Conservation (phyloP, 139 green algal genomes). For the Chlamydomonas eustigma region DNA sequence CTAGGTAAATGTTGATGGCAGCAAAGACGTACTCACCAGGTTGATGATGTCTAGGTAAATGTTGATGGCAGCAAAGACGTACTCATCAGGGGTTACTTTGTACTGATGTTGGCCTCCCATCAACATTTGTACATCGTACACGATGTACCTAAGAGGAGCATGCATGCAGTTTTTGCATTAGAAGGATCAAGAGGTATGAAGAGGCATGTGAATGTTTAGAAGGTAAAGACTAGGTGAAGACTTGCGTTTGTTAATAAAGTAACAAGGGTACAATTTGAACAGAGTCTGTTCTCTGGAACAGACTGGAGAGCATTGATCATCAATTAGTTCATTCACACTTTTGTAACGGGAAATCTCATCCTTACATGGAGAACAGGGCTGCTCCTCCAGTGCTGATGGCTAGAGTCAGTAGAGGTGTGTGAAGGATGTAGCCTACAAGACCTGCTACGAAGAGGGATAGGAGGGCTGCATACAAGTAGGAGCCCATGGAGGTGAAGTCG, state of each 20-base stretch:
- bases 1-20: slow-evolving; percentile 8
- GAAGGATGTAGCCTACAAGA: slow-evolving; percentile 16
- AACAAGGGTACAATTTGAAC: too few relatives aligned
- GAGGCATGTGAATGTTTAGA: too few relatives aligned
- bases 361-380: slow-evolving; percentile 21
- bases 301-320: too few relatives aligned
- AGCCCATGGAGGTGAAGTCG: slow-evolving; percentile 32
- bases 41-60: slow-evolving; percentile 55
- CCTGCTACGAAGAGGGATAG: slow-evolving; percentile 23
- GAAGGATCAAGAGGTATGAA: too few relatives aligned
- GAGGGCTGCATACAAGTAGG: slow-evolving; percentile 19
- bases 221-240: too few relatives aligned
- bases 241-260: too few relatives aligned
- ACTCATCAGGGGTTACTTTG: slow-evolving; percentile 36
- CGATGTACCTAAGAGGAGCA: slow-evolving; percentile 11
- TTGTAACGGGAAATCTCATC: too few relatives aligned
- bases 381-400: slow-evolving; percentile 15
- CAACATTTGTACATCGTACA: slow-evolving; percentile 23
- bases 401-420: slow-evolving; percentile 14
- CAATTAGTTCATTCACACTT: too few relatives aligned
- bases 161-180: too few relatives aligned
- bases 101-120: slow-evolving; percentile 35
- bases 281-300: too few relatives aligned
- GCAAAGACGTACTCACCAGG: slow-evolving; percentile 13
- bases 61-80: slow-evolving; percentile 39